Evolutionary conservation across 1,139 yeast genomes (phyloP).

Genomic region (Lizanozyma gosingica): DNA sequence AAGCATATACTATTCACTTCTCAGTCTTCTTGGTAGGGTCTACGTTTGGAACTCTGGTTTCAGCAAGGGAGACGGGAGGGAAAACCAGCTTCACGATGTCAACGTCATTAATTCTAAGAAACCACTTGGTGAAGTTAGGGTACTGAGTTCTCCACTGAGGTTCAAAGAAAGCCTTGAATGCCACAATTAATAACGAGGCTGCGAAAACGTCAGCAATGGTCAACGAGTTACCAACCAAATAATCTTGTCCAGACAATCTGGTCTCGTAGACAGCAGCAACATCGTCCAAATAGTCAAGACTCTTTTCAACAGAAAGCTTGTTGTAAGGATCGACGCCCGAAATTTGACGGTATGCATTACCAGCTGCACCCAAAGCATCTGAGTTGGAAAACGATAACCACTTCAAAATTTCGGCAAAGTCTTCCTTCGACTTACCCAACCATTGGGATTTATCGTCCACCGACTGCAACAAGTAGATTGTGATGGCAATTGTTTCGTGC

Average conservation of each 20-base stretch:
- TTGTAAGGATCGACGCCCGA: conserved; percentile 11
- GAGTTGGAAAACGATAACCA: conserved; percentile 17
- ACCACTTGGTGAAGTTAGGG: conserved; percentile 84
- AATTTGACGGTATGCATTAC: conserved; percentile 9
- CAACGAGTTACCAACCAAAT: conserved; percentile 17
- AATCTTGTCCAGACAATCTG: conserved; percentile 13
- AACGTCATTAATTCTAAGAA: conserved; percentile 6
- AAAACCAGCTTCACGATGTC: neutral
- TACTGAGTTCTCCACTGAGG: conserved; percentile 64
- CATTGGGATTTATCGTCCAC: conserved; percentile 9
- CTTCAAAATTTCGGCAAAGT: conserved; percentile 14
- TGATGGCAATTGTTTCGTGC: conserved; percentile 16
- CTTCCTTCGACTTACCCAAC: conserved; percentile 11
- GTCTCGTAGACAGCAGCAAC: conserved; percentile 10
- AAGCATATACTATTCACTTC: neutral
- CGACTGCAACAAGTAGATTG: conserved; percentile 12
- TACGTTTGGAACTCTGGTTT: neutral
- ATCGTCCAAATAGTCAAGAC: conserved; percentile 6
- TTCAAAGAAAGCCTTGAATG: conserved; percentile 15
- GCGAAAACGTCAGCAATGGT: conserved; percentile 16
- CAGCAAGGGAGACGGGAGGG: neutral
- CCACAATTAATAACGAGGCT: conserved; percentile 6
- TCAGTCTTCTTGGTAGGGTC: too few relatives aligned
- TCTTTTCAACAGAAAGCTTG: conserved; percentile 10
- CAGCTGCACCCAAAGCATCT: conserved; percentile 12